Conservation (phyloP, 495 filamentous ascomycete genomes). For the Cetradonia linearis region DNA sequence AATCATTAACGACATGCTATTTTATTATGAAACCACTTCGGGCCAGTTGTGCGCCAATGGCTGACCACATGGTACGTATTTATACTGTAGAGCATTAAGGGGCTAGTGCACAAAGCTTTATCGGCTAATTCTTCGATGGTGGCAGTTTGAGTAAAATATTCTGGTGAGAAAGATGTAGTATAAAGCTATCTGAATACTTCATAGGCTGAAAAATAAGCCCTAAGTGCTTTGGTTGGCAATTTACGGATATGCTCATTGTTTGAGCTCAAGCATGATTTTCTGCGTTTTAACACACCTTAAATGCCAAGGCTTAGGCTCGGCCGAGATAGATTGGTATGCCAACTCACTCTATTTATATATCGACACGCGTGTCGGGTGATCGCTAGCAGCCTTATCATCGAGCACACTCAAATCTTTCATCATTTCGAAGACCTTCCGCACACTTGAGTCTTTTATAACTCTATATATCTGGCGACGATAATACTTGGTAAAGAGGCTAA, state of each 20-base stretch:
- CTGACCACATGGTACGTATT: not conserved
- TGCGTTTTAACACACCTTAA: not conserved
- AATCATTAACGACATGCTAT: not conserved
- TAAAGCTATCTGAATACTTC: not conserved
- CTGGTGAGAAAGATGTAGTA: not conserved
- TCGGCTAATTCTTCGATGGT: not conserved
- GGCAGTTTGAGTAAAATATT: not conserved
- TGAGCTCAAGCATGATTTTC: not conserved
- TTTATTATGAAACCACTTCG: not conserved
- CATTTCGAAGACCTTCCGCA: not conserved
- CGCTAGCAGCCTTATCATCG: slow-evolving; percentile 4
- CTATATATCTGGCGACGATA: too few relatives aligned
- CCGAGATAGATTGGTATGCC: not conserved
- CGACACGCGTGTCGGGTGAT: not conserved
- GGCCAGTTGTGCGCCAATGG: not conserved
- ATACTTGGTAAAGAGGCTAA: not conserved
- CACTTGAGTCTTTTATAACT: not conserved
- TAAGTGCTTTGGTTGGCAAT: not conserved
- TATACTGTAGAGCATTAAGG: not conserved
- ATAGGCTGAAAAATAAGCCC: not conserved
- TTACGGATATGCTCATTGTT: not conserved
- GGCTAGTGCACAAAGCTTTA: not conserved
- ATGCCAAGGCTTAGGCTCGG: not conserved
- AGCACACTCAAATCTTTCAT: not conserved
- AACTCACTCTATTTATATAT: not conserved